Evolutionary conservation across 495 filamentous ascomycete species (phyloP).

Genomic region (Glarea lozoyensis): DNA sequence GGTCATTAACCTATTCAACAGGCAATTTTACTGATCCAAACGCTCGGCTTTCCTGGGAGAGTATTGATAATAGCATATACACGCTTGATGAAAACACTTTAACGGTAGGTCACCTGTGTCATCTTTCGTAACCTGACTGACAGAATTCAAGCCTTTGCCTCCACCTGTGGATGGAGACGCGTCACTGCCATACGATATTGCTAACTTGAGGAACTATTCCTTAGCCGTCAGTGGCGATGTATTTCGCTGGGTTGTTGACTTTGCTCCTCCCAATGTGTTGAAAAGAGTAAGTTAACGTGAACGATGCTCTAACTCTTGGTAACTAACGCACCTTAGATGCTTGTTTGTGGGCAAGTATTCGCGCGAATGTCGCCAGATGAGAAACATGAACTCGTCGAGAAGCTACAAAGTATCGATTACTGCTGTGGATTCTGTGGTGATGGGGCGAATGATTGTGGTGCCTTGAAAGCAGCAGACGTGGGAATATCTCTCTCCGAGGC

Average conservation of each 20-base stretch:
- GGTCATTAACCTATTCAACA: conserved; percentile 23
- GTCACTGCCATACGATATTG: conserved; percentile 75
- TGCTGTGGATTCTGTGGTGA: conserved; percentile 96
- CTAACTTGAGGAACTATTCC: conserved; percentile 72
- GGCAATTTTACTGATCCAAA: conserved; percentile 57
- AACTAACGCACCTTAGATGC: conserved; percentile 47
- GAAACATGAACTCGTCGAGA: conserved; percentile 96
- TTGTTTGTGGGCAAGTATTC: conserved; percentile 87
- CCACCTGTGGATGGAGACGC: conserved; percentile 61
- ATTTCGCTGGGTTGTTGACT: conserved; percentile 95
- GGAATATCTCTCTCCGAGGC: conserved; percentile 98
- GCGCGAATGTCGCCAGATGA: conserved; percentile 99
- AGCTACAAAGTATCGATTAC: conserved; percentile 93
- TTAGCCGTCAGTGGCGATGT: conserved; percentile 87
- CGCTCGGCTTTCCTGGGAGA: conserved; percentile 76
- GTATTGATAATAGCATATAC: conserved; percentile 72
- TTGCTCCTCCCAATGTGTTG: conserved; percentile 41
- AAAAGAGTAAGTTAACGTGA: conserved; percentile 40
- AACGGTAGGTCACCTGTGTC: conserved; percentile 35
- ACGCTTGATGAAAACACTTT: conserved; percentile 70
- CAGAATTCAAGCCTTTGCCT: conserved; percentile 55
- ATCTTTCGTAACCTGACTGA: conserved; percentile 1
- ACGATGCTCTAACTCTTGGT: conserved; percentile 14
- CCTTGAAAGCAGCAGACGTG: conserved; percentile 94
- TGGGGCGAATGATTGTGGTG: conserved; percentile 97